Conservation (phyloP, 441 rosid genomes). For the Syzygium malaccense region DNA sequence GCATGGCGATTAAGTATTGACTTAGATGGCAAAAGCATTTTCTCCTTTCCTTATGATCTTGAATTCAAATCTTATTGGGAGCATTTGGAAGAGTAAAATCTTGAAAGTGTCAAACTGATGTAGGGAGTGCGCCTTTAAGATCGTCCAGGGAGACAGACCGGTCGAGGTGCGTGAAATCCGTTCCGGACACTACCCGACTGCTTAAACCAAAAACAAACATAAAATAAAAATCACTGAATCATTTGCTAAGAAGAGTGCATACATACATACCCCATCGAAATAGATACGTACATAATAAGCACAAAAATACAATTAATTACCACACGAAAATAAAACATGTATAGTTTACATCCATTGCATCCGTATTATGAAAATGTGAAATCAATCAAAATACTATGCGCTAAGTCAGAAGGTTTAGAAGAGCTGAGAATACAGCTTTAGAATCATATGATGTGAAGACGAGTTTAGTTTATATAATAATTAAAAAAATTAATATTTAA, state of each 20-base stretch:
- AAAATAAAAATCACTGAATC: no score
- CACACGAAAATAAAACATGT: background rate
- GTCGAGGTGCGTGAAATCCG: background rate
- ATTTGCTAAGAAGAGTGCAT: no score
- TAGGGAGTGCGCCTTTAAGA: background rate
- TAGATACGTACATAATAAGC: background rate
- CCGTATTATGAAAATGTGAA: background rate
- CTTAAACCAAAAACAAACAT: background rate
- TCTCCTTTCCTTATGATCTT: background rate
- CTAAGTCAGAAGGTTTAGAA: background rate
- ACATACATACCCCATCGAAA: background rate
- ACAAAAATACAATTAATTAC: background rate
- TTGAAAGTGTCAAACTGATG: fast-evolving
- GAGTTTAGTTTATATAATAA: no score
- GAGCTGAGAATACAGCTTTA: background rate
- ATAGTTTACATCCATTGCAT: background rate
- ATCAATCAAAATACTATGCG: background rate
- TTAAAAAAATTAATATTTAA: no score
- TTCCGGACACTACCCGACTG: background rate
- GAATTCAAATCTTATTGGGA: background rate
- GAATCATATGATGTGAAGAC: background rate
- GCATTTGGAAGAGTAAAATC: background rate
- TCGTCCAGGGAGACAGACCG: fast-evolving
- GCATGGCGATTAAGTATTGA: background rate
- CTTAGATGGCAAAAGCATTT: background rate